Evolutionary conservation across 1,139 yeast genomes (phyloP), one percentile per base, ranked within the genome.

Genomic region (Diutina neorugosa): DNA sequence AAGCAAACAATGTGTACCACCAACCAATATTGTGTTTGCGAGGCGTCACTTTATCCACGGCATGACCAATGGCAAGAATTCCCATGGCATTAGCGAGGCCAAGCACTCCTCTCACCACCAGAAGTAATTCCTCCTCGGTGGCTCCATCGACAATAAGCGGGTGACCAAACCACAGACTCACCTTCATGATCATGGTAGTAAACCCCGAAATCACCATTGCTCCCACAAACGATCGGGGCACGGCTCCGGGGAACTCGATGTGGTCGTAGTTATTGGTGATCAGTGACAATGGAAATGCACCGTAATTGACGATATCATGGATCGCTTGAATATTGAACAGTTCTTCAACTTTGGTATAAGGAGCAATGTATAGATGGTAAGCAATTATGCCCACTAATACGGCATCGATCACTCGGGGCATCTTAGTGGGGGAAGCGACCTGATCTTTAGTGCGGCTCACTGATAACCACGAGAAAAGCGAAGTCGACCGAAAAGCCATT

Each of bases 321-420:
- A 88, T 73, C 0, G 98, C 98, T 62, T 93, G 98, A 51, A 88
- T 73, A 61, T 85, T 88, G 73, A 93, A 93, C 41, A 96, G 87
- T 64, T 93, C 98, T 64, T 93, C 98, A 0, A 93, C 97, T 66
- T 93, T 91, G 4, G 97, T 85, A 65, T 73, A 89, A 0, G 97
- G 97, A 0, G 96, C 76, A 2, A 78, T 59, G 21, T 71, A 59
- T 57, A 84, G 62, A 63, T 84, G 78, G 54, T 65, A 65, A 1
- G 70, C 62, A 18, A 81, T 70, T 3, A 71, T 62, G 18, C 58
- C 60, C 16, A 60, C 52, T 31, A 72, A 53, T 9, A 66, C 59
- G n/a, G 61, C 65, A 50, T 71, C 73, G 11, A 69, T 14, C 18
- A 41, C 7, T 18, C 43, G 42, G 5, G 50, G 37, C 50, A 46